These are phyloP conservation scores for Xanthoparmelia taractica DNA, from an alignment of 495 filamentous ascomycete species.

Conservation along the genomic window DNA sequence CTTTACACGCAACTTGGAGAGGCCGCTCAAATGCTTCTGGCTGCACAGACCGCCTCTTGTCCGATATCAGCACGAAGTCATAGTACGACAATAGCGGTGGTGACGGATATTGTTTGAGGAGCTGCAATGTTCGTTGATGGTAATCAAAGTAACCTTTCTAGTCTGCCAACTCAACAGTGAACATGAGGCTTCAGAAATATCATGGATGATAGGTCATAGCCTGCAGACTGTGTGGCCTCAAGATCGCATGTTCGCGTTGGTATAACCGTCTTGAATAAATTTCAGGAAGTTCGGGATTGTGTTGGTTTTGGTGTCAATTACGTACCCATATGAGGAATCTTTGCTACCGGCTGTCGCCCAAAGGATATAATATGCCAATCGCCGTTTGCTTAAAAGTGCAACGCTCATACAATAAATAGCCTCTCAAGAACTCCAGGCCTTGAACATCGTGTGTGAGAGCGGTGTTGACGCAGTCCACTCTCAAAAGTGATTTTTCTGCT, in stretches of 20 bases:
- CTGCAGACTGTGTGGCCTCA: no score
- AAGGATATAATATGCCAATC: no score
- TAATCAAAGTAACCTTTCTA: no score
- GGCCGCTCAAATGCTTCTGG: neutral
- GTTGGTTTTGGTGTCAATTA: no score
- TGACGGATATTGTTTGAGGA: neutral
- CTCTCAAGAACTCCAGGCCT: neutral
- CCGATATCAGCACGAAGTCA: neutral
- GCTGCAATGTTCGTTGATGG: neutral
- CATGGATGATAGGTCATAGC: no score
- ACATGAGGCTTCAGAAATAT: no score
- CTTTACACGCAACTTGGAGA: neutral
- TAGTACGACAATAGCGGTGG: neutral
- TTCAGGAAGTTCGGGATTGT: no score
- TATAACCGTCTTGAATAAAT: no score
- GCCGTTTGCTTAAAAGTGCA: neutral
- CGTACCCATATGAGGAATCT: no score
- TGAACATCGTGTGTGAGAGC: neutral
- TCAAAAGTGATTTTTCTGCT: neutral
- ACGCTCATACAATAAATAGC: neutral
- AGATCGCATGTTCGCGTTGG: no score
- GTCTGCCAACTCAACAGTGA: no score
- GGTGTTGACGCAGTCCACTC: neutral
- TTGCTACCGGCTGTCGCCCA: no score
- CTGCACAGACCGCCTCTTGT: neutral